Evolutionary conservation across 345 rosid genomes (phyloP).

Genomic region (Hibiscus trionum): DNA sequence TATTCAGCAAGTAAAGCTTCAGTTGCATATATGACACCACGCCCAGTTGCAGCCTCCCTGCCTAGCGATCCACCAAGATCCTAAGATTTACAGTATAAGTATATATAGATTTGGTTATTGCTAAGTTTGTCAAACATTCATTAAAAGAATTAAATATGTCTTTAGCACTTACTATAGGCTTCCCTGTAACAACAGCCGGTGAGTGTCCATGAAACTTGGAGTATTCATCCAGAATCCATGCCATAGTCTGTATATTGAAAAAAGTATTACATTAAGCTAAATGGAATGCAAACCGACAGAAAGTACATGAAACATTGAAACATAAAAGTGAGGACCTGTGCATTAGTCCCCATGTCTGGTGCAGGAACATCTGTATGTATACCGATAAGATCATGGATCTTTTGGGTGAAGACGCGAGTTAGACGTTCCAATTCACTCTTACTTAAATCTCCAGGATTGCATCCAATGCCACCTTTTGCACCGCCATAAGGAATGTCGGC

Average conservation of each 20-base stretch:
- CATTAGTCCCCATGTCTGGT: slow-evolving; percentile 92
- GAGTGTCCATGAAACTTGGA: slow-evolving; percentile 94
- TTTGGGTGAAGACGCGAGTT: slow-evolving; percentile 94
- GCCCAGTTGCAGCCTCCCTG: slow-evolving; percentile 98
- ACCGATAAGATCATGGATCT: slow-evolving; percentile 93
- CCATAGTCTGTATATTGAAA: slow-evolving; percentile 55
- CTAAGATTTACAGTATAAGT: slow-evolving; percentile 28
- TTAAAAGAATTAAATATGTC: background rate
- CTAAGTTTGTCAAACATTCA: slow-evolving; percentile 1
- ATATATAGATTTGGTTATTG: background rate
- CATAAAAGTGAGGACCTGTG: slow-evolving; percentile 38
- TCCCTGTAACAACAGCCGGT: slow-evolving; percentile 90
- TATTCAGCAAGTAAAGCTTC: slow-evolving; percentile 88
- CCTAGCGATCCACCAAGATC: slow-evolving; percentile 99
- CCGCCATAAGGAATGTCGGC: slow-evolving; percentile 95
- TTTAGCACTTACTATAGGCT: slow-evolving; percentile 62
- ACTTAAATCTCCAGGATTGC: slow-evolving; percentile 59
- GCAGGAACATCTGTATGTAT: slow-evolving; percentile 90
- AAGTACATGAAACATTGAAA: background rate
- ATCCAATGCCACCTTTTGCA: slow-evolving; percentile 95
- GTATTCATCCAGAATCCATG: slow-evolving; percentile 95
- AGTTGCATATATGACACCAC: slow-evolving; percentile 80
- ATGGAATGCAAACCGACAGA: background rate
- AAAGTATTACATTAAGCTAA: background rate
- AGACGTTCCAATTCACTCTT: slow-evolving; percentile 73